Evolutionary conservation across 2,329 filamentous ascomycete genomes (phyloP), one percentile per base, ranked within the genome.

Genomic region (Dothidotthia symphoricarpi): DNA sequence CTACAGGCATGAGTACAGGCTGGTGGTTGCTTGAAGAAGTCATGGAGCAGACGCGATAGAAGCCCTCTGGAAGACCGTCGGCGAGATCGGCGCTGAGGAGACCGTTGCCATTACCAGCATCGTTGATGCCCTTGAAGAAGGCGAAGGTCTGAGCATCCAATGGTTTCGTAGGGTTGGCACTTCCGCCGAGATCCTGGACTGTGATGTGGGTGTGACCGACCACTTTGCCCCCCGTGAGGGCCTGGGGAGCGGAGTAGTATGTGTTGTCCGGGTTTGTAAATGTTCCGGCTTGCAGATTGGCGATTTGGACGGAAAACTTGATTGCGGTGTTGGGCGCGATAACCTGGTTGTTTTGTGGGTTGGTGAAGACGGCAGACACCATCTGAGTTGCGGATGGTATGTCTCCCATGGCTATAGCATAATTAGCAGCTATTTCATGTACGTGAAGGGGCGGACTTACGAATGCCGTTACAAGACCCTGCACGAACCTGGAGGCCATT

Each of bases 111-210:
- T 77, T 65, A 25, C 72, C 75, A 15, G 55, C 64, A 44, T 78
- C 72, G 49, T 80, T 76, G 53, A 80, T 71, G 40, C 77, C 77
- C 65, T 78, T 78, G 70, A 80, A 80, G 63, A 77, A 80, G 16
- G 66, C 73, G 55, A 79, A 80, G 14, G 66, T 64, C 8, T 70
- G 51, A 31, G 72, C 49, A 41, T 72, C 53, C 28, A 67, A 57
- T 37, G 72, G 63, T 4, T 54, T 56, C 1, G 43, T 54, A 2
- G 67, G 57, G 28, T 66, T 67, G 28, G 69, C 39, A 24, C 65
- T 49, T 24, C 58, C 56, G 11, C 60, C 60, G 26, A 79, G 57
- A 27, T 73, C 66, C 53, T 81, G 76, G 14, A 78, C 67, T 5
- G 74, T 75, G 43, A 80, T 69, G 53, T 77, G 74, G 27, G 68